Evolutionary conservation across 805 yeast genomes (phyloP).

Genomic region (Saturnispora ahearnii): DNA sequence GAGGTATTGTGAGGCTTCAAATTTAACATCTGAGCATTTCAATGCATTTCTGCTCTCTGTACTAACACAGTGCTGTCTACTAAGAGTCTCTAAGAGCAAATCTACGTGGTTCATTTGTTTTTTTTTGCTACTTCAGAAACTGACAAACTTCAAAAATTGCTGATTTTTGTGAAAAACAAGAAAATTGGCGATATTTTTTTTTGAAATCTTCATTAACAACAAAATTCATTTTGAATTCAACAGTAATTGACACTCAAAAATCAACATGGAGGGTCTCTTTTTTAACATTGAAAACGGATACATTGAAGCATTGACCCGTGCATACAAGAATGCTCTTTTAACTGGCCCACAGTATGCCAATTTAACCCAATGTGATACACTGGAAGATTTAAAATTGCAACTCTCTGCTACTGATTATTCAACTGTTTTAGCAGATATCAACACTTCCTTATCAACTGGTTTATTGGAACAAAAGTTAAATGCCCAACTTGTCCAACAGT

Average conservation of each 20-base stretch:
- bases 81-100: conserved; percentile 18
- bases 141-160: neutral
- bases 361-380: conserved; percentile 88
- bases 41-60: neutral
- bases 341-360: conserved; percentile 77
- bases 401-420: conserved; percentile 95
- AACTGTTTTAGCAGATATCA: conserved; percentile 72
- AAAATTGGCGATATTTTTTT: neutral
- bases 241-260: neutral
- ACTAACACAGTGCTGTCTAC: conserved; percentile 14
- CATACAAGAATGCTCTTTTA: conserved; percentile 79
- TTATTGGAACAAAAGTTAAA: conserved; percentile 75
- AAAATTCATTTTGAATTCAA: neutral
- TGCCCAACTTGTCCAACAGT: conserved; percentile 69
- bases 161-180: neutral
- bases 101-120: conserved; percentile 33
- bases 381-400: conserved; percentile 91
- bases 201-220: neutral
- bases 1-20: neutral
- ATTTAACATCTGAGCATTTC: neutral
- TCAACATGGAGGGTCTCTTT: conserved; percentile 79
- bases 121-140: neutral
- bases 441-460: conserved; percentile 77
- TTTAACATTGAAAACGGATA: conserved; percentile 87
- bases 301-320: conserved; percentile 91